Conservation (phyloP, 495 filamentous ascomycete genomes). For the Schizothecium vesticola region DNA sequence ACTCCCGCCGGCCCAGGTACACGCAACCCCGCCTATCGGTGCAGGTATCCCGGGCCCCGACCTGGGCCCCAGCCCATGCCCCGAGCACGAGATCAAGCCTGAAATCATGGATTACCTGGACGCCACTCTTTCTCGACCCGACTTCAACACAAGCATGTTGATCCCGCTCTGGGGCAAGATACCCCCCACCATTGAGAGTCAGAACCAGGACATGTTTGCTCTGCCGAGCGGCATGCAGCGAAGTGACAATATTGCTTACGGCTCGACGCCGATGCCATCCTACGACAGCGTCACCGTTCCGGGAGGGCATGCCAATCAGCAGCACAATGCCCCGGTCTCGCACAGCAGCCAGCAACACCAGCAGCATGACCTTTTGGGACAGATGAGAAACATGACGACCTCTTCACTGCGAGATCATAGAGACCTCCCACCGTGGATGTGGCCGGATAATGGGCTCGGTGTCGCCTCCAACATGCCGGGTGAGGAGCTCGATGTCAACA, state of each 20-base stretch:
- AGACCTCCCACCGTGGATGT: conserved; percentile 42
- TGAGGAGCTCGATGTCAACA: conserved; percentile 37
- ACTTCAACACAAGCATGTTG: neutral
- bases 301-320: conserved; percentile 4
- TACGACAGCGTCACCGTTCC: neutral
- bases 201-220: neutral
- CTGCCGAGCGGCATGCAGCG: neutral
- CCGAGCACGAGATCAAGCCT: neutral
- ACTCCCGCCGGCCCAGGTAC: neutral
- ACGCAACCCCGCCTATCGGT: neutral
- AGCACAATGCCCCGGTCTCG: neutral
- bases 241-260: neutral
- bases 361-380: neutral
- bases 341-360: neutral
- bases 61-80: neutral
- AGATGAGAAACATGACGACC: neutral
- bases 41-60: neutral
- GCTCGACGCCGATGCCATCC: neutral
- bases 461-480: conserved; percentile 19
- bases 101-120: neutral
- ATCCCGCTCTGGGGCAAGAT: neutral
- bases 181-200: neutral
- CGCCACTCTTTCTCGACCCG: neutral
- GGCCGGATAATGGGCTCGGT: conserved; percentile 25
- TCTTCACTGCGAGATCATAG: conserved; percentile 18